Evolutionary conservation across 1,139 yeast genomes (phyloP).

Genomic region (Nakaseomyces nivariensis): DNA sequence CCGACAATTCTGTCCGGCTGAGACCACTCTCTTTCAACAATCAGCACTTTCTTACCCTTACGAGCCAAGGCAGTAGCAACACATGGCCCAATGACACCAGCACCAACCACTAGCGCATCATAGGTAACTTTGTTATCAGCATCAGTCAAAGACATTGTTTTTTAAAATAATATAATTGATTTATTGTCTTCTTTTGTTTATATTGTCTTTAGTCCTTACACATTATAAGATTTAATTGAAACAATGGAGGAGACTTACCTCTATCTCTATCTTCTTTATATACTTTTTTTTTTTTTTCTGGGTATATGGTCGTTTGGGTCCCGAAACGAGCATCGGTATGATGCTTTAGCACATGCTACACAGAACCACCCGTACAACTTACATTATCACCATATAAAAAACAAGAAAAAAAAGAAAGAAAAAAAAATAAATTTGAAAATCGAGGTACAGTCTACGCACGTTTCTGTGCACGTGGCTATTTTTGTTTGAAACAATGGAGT

Average conservation of each 20-base stretch:
- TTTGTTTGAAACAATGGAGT: not conserved
- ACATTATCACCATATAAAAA: not conserved
- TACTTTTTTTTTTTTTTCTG: no score
- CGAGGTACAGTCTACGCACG: not conserved
- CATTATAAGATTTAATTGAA: no score
- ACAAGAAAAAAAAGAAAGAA: not conserved
- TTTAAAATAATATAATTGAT: no score
- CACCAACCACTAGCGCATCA: constrained; percentile 55
- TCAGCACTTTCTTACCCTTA: constrained; percentile 64
- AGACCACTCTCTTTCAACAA: constrained; percentile 79
- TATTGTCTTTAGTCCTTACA: not conserved
- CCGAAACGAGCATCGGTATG: no score
- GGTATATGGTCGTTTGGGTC: no score
- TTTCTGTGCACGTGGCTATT: not conserved
- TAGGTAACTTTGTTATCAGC: constrained; percentile 27
- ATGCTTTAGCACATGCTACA: no score
- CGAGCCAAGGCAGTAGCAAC: constrained; percentile 84
- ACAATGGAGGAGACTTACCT: no score
- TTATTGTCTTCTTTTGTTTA: not conserved
- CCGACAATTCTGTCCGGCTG: constrained; percentile 96
- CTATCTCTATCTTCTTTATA: no score
- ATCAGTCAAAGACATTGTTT: constrained; percentile 14
- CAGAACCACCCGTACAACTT: no score
- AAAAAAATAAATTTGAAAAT: constrained; percentile 1
- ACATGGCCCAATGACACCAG: constrained; percentile 94